Evolutionary conservation across 164 flowering plant species (phyloP).

Genomic region (Litsea cubeba): DNA sequence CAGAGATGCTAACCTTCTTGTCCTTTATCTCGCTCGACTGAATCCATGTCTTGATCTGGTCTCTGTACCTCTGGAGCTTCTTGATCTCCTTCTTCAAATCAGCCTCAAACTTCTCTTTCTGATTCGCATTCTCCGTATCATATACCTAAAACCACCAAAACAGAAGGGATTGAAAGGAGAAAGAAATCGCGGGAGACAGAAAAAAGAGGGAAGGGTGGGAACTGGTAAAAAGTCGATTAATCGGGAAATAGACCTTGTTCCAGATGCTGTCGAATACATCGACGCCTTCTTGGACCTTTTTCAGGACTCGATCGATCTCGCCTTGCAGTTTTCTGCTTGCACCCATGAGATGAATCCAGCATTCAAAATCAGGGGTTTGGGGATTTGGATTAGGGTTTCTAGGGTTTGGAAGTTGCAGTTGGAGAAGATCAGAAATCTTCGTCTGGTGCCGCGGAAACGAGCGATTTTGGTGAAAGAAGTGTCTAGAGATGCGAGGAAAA

Average conservation of each 20-base stretch:
- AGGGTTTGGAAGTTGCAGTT: neutral
- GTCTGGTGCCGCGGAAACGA: neutral
- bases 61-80: constrained; percentile 94
- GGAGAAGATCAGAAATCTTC: neutral
- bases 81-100: constrained; percentile 99
- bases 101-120: constrained; percentile 99
- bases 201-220: neutral
- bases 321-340: constrained; percentile 98
- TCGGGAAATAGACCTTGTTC: constrained; percentile 68
- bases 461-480: neutral
- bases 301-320: constrained; percentile 98
- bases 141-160: constrained; percentile 58
- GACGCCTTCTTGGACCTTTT: constrained; percentile 98
- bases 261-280: constrained; percentile 96
- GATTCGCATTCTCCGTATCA: constrained; percentile 94
- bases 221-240: too few relatives aligned
- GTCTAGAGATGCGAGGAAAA: neutral
- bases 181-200: neutral
- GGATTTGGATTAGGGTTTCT: neutral
- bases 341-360: constrained; percentile 58
- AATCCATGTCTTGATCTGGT: constrained; percentile 99
- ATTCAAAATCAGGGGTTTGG: neutral
- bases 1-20: constrained; percentile 57
- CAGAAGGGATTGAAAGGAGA: neutral
- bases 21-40: constrained; percentile 99